Base-by-base conservation (phyloP, 129 eudicot genomes). In the Tanacetum coccineum region DNA sequence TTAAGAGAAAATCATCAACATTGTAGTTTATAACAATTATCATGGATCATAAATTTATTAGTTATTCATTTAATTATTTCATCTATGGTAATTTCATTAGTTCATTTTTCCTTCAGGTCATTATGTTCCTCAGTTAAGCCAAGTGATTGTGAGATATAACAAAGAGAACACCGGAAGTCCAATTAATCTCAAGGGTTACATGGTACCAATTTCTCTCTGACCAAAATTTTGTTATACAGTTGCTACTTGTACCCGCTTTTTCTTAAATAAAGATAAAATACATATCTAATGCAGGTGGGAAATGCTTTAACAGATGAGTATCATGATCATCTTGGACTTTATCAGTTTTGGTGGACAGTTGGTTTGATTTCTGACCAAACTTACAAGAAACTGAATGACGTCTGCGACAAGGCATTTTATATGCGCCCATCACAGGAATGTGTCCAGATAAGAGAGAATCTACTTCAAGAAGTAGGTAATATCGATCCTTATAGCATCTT, bases 121-220 rank as follows among this genome's bases (percentile, higher is more conserved):
- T 71, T 93, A 93, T 79, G 95, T 86, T 80, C 99, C 96, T 57
- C 96, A 93, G 75, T 80, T 93, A 51, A 89, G 96, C 84, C 96
- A 90, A 87, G 64, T 44, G 11, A 28, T 59, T 59, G 89, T 87
- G 45, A 74, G 76, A 64, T 73, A 87, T 80, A 90, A 90, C 82
- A 44, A 42, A 55, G 83, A 39, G 0, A 67, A 64, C 40, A 40
- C 50, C n/a, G 74, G 71, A 36, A 78, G 59, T 56, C 62, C 76
- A 65, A 84, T 90, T 61, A 93, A 89, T 71, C 57, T 93, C 28
- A 89, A 82, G 82, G 99, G 96, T 67, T 93, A 86, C 87, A 86
- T 93, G 96, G 99, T 93, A 81, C 39, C n/a, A n/a, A n/a, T n/a
- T n/a, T n/a, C n/a, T n/a, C n/a, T n/a, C n/a, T n/a, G n/a, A n/a